Conservation (phyloP, 2,329 filamentous ascomycete species). For the Penicillium oxalicum region DNA sequence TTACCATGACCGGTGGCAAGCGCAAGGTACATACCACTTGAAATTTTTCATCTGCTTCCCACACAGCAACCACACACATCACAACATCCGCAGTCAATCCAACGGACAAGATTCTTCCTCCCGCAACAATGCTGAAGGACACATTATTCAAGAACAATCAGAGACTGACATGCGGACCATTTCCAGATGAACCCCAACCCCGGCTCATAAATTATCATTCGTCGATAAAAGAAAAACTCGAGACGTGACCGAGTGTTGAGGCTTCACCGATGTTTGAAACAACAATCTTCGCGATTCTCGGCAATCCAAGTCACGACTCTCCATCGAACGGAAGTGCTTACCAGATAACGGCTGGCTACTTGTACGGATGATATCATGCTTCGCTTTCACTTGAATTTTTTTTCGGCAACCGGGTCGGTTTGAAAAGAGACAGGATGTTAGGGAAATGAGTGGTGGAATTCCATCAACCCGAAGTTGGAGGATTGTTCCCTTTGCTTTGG, state of each 20-base stretch:
- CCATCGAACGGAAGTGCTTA: conserved; percentile 22
- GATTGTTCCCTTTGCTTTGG: conserved; percentile 10
- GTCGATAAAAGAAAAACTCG: conserved; percentile 19
- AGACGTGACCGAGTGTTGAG: conserved; percentile 20
- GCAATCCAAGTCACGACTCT: conserved; percentile 14
- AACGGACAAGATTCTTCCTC: neutral
- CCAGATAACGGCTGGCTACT: conserved; percentile 23
- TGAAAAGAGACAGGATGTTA: conserved; percentile 12
- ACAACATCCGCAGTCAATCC: neutral
- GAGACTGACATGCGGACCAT: conserved; percentile 13
- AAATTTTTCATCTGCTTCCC: conserved; percentile 1
- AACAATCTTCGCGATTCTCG: conserved; percentile 16
- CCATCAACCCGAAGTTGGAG: conserved; percentile 20
- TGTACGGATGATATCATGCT: conserved; percentile 28
- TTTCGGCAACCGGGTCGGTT: conserved; percentile 22
- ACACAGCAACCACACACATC: conserved; percentile 19
- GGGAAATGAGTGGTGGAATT: conserved; percentile 18
- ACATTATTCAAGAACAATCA: neutral
- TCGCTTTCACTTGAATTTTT: conserved; percentile 25
- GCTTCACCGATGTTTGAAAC: conserved; percentile 20
- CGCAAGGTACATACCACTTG: conserved; percentile 64
- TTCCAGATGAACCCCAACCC: conserved; percentile 81
- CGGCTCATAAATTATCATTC: conserved; percentile 51
- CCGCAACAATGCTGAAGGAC: neutral
- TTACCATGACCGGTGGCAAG: conserved; percentile 96